Evolutionary conservation across 1,139 yeast genomes (phyloP).

Genomic region (Sugiyamaella paludigena): DNA sequence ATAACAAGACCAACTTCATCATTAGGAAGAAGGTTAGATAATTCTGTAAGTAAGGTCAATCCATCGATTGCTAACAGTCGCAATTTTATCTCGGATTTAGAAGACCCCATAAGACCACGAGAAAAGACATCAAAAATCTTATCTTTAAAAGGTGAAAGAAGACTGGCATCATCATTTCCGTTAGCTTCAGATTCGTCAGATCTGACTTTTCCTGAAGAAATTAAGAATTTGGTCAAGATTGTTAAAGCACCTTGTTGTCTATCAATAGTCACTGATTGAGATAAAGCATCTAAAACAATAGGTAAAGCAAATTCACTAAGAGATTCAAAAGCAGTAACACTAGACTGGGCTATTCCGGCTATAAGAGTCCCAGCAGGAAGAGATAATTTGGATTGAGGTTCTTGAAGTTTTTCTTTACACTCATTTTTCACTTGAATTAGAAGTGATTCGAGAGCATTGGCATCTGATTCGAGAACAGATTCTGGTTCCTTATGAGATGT

Average conservation of each 20-base stretch:
- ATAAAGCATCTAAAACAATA: slow-evolving; percentile 36
- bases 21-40: slow-evolving; percentile 43
- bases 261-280: slow-evolving; percentile 44
- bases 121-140: slow-evolving; percentile 62
- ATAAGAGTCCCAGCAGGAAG: slow-evolving; percentile 39
- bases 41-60: slow-evolving; percentile 43
- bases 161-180: slow-evolving; percentile 26
- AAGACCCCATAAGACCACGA: slow-evolving; percentile 62
- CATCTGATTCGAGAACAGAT: slow-evolving; percentile 2
- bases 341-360: slow-evolving; percentile 52
- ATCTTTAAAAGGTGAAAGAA: slow-evolving; percentile 56
- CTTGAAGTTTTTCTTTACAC: slow-evolving; percentile 51
- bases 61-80: slow-evolving; percentile 66
- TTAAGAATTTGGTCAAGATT: slow-evolving; percentile 48
- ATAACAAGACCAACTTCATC: slow-evolving; percentile 63
- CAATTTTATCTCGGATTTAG: slow-evolving; percentile 64
- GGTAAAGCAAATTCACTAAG: slow-evolving; percentile 45
- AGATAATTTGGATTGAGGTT: slow-evolving; percentile 50
- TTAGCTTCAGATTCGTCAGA: slow-evolving; percentile 1
- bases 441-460: slow-evolving; percentile 24
- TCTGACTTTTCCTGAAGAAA: slow-evolving; percentile 32
- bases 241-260: slow-evolving; percentile 61
- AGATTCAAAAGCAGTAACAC: slow-evolving; percentile 44
- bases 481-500: not conserved
- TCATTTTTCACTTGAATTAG: slow-evolving; percentile 49